phyloP scores from a whole-genome alignment of 2,329 filamentous ascomycete genomes.

The Teratosphaeria epicoccoides region DNA sequence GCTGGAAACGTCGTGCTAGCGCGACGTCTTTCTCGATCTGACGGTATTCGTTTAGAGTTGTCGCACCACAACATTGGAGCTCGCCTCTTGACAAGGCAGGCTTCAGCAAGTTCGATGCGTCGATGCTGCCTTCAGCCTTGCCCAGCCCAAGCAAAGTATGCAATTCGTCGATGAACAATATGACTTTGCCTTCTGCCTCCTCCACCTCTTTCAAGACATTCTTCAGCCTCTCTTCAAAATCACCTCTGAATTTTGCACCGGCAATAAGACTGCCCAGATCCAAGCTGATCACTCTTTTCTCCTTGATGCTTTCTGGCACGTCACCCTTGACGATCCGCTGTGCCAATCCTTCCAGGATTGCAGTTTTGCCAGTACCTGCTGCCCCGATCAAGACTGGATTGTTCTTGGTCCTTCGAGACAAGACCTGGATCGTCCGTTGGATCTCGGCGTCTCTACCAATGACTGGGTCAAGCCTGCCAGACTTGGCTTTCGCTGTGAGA shows the following conservation, averaged over 20 bases:
- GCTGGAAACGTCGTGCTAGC: constrained; percentile 83
- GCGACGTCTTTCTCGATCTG: constrained; percentile 94
- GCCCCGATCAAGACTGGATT: constrained; percentile 90
- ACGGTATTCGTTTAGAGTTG: constrained; percentile 84
- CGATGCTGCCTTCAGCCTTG: constrained; percentile 91
- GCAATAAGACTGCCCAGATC: constrained; percentile 90
- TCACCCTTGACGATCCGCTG: constrained; percentile 84
- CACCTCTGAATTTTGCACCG: constrained; percentile 87
- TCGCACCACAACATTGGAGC: constrained; percentile 89
- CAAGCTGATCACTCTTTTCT: constrained; percentile 78
- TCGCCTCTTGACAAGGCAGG: constrained; percentile 87
- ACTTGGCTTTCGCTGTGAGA: constrained; percentile 70
- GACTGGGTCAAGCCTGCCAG: constrained; percentile 88
- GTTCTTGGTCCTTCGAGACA: constrained; percentile 89
- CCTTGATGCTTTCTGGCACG: constrained; percentile 90
- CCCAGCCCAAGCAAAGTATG: constrained; percentile 86
- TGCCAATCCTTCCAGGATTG: constrained; percentile 81
- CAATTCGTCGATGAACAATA: constrained; percentile 90
- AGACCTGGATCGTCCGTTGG: constrained; percentile 83
- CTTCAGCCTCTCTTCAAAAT: constrained; percentile 92
- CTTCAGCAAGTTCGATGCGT: constrained; percentile 90
- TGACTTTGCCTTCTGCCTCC: constrained; percentile 77
- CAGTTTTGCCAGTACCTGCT: constrained; percentile 88
- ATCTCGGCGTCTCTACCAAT: constrained; percentile 90
- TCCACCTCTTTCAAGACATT: constrained; percentile 84